These are phyloP conservation scores for Przewalskia tangutica DNA, from an alignment of 257 asterid species.

Conservation along the genomic window DNA sequence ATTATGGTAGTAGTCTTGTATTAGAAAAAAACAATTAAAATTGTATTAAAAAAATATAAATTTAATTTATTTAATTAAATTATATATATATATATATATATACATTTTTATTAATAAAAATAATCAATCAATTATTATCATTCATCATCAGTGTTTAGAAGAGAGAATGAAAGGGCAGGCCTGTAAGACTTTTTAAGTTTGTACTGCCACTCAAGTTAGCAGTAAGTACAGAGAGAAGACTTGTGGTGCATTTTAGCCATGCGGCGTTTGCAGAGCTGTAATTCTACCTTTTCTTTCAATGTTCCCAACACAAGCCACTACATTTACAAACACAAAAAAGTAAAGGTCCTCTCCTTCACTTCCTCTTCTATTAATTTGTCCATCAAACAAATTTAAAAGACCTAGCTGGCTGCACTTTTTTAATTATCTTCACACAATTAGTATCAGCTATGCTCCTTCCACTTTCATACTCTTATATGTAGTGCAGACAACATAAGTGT, in stretches of 20 bases:
- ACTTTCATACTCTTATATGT: neutral
- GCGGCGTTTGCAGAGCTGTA: constrained; percentile 15
- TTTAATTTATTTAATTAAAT: no score
- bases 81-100: no score
- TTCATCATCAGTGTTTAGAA: neutral
- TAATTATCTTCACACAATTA: neutral
- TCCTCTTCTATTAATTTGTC: neutral
- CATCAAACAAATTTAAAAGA: neutral
- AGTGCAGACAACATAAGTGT: neutral
- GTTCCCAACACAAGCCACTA: neutral
- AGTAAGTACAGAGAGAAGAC: neutral
- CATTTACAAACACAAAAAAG: neutral
- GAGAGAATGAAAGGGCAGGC: neutral
- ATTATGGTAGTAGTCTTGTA: no score
- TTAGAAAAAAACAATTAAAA: no score
- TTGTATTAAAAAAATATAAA: no score
- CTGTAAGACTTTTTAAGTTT: neutral
- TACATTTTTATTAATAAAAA: no score
- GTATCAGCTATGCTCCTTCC: neutral
- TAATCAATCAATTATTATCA: no score
- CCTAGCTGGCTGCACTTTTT: neutral
- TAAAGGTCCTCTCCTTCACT: neutral
- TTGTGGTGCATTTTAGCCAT: neutral
- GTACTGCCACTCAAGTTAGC: neutral
- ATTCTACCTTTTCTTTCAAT: neutral